phyloP scores from a whole-genome alignment of 23 red algal species.

The Gracilariopsis chorda region DNA sequence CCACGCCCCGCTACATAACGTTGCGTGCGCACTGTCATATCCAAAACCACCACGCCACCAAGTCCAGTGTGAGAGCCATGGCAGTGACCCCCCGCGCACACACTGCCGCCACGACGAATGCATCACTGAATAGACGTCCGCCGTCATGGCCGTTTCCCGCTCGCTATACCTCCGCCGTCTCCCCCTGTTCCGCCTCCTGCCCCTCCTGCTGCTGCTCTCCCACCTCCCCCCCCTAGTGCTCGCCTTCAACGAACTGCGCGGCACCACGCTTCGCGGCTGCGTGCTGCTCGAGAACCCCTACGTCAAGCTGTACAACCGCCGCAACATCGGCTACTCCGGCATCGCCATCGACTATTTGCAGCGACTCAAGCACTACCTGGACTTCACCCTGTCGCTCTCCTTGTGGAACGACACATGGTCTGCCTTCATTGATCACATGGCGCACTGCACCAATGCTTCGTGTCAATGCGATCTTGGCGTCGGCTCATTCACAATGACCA shows the following conservation, averaged over 20 bases:
- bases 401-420: slow-evolving; percentile 31
- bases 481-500: slow-evolving; percentile 45
- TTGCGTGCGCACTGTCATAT: too few relatives aligned
- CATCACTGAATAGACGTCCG: too few relatives aligned
- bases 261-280: neutral
- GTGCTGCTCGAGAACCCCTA: slow-evolving; percentile 38
- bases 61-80: too few relatives aligned
- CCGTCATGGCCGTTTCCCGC: too few relatives aligned
- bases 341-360: slow-evolving; percentile 26
- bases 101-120: too few relatives aligned
- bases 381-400: neutral
- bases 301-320: slow-evolving; percentile 5
- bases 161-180: neutral
- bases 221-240: neutral
- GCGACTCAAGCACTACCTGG: neutral
- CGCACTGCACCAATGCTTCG: neutral
- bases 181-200: neutral
- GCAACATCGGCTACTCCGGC: neutral
- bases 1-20: too few relatives aligned
- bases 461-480: slow-evolving; percentile 31
- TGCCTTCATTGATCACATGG: slow-evolving; percentile 30
- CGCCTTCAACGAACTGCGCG: slow-evolving; percentile 10
- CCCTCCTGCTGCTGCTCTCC: neutral
- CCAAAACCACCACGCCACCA: too few relatives aligned
- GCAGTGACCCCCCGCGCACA: too few relatives aligned